These are phyloP conservation scores for Amanita pallidorosea DNA, from an alignment of 768 basidiomycete species.

Conservation along the genomic window DNA sequence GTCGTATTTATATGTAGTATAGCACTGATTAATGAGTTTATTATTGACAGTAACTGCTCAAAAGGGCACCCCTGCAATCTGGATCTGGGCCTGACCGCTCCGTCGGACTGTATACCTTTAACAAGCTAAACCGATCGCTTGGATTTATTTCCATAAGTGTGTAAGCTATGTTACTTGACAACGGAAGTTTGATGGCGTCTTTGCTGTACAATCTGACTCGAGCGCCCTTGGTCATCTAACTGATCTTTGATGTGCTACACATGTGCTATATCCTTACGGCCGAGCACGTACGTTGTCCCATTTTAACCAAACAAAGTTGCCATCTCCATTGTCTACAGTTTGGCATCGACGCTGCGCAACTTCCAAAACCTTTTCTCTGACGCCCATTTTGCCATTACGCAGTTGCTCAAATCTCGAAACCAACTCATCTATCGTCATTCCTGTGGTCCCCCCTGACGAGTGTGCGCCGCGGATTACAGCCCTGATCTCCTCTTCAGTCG, in stretches of 20 bases:
- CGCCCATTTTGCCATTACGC: slow-evolving; percentile 45
- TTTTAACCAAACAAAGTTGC: slow-evolving; percentile 48
- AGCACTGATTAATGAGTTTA: slow-evolving; percentile 6
- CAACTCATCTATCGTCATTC: slow-evolving; percentile 53
- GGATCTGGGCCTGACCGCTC: background rate
- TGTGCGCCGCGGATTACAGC: slow-evolving; percentile 56
- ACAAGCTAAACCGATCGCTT: background rate
- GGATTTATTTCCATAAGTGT: background rate
- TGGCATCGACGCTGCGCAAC: slow-evolving; percentile 62
- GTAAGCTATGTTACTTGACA: background rate
- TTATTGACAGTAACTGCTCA: slow-evolving; percentile 7
- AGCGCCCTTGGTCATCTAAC: background rate
- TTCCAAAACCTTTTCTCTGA: slow-evolving; percentile 68
- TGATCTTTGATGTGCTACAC: background rate
- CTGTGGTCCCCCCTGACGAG: slow-evolving; percentile 47
- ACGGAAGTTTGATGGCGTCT: background rate
- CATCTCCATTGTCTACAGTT: slow-evolving; percentile 45
- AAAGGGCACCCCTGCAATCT: background rate
- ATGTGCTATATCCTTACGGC: slow-evolving; percentile 3
- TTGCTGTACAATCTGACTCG: background rate
- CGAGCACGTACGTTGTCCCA: slow-evolving; percentile 34
- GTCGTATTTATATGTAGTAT: slow-evolving; percentile 15
- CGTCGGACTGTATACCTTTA: background rate
- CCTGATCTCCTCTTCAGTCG: slow-evolving; percentile 67
- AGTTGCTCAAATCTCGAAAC: slow-evolving; percentile 40